phyloP scores from a whole-genome alignment of 441 rosid genomes.

The Arabidopsis hybrid region DNA sequence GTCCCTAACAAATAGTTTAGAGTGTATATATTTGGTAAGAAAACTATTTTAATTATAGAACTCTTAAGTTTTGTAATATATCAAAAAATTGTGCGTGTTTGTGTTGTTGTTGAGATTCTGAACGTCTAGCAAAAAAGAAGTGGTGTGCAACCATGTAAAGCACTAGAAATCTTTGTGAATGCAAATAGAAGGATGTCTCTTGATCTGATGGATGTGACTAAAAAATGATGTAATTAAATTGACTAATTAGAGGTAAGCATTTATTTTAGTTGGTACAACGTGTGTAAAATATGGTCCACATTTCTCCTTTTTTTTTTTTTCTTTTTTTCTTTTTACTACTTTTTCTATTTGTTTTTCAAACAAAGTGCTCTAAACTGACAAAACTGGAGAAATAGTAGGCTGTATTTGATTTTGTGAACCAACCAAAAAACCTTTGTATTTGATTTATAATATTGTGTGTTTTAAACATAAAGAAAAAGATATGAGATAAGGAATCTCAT shows the following conservation, averaged over 20 bases:
- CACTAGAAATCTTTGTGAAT: constrained; percentile 34
- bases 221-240: constrained; percentile 27
- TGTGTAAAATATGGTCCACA: constrained; percentile 45
- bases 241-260: constrained; percentile 40
- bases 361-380: too few species aligned
- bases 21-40: not conserved
- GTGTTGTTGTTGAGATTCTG: constrained; percentile 21
- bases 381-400: too few species aligned
- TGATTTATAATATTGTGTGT: constrained; percentile 25
- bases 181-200: constrained; percentile 30
- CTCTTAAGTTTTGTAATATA: not conserved
- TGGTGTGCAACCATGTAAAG: constrained; percentile 35
- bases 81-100: not conserved
- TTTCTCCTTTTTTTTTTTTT: constrained; percentile 36
- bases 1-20: not conserved
- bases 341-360: too few species aligned
- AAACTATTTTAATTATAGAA: not conserved
- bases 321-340: too few species aligned
- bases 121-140: constrained; percentile 9
- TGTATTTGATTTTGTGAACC: too few species aligned
- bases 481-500: not conserved
- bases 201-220: constrained; percentile 42
- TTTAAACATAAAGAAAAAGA: not conserved
- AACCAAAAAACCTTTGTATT: too few species aligned
- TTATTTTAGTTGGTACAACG: constrained; percentile 42